Base-by-base conservation (phyloP, 1,284 basidiomycete species). In the Cronartium ribicola region DNA sequence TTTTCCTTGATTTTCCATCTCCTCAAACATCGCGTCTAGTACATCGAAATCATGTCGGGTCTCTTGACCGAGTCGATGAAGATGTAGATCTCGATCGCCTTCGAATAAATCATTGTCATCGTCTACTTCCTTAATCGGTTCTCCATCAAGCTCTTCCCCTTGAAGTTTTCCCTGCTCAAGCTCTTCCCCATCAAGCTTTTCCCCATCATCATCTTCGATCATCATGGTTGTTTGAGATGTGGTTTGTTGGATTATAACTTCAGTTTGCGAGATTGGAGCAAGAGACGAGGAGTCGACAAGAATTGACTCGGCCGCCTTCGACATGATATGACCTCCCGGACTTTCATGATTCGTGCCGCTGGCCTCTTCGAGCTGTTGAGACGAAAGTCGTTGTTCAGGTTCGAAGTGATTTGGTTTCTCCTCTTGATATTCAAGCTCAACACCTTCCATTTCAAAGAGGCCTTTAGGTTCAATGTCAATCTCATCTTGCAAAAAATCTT, bases 31-130 rank as follows among this genome's bases (percentile, higher is more conserved):
- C 5, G 60, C 59, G 20, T 64, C 43, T 22, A 17, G 39, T 55
- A 51, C 44, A 63, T 63, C 46, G 20, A 20, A 63, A 44, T 61
- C 17, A 29, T 40, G 6, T 14, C n/a, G 36, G 20, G 37, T 37
- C 20, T 61, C 36, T 46, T 64, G 43, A 48, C 41, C 46, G 5
- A 62, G n/a, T 65, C 63, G 51, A 29, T 65, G 70, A 7, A 72
- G 36, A 13, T 55, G 44, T 29, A 65, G n/a, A 72, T 72, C 70
- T 41, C 66, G 20, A 39, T 72, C 70, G 41, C 51, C 70, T 62
- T 72, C 70, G 37, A 72, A 72, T n/a, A 72, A 55, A 40, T 72
- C 70, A 59, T 65, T 72, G 41, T 72, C 70, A 72, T 72, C 70
- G 59, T 66, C 61, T 37, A 59, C 36, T 41, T 65, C 43, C 20